Conservation (phyloP, 345 rosid species). For the Camelina sativa region DNA sequence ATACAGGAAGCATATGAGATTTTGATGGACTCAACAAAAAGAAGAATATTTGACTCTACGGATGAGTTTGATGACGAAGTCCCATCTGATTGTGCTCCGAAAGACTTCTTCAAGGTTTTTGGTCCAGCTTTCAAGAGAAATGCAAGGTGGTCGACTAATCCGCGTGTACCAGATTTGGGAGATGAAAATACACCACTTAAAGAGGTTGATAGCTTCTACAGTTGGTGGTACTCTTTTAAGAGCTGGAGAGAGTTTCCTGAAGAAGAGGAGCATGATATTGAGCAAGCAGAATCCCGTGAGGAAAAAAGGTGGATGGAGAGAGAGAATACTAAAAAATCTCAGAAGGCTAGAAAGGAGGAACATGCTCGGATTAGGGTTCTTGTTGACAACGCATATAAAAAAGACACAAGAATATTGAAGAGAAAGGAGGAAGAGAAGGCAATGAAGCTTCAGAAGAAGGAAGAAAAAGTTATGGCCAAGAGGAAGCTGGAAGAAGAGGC, state of each 20-base stretch:
- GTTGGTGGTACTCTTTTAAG: slow-evolving; percentile 83
- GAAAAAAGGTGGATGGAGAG: slow-evolving; percentile 99
- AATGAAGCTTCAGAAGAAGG: slow-evolving; percentile 82
- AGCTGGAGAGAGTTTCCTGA: slow-evolving; percentile 99
- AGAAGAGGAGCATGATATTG: slow-evolving; percentile 89
- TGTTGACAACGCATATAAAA: slow-evolving; percentile 87
- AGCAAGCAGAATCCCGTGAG: slow-evolving; percentile 94
- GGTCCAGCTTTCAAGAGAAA: slow-evolving; percentile 96
- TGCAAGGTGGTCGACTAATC: slow-evolving; percentile 86
- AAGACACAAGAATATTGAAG: slow-evolving; percentile 79
- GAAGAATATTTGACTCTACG: slow-evolving; percentile 90
- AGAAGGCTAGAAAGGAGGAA: slow-evolving; percentile 93
- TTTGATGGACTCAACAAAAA: slow-evolving; percentile 77
- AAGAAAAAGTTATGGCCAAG: slow-evolving; percentile 76
- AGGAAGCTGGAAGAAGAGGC: slow-evolving; percentile 90
- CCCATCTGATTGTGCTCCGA: slow-evolving; percentile 81
- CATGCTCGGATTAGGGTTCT: slow-evolving; percentile 77
- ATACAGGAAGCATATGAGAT: slow-evolving; percentile 94
- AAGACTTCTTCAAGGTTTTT: slow-evolving; percentile 94
- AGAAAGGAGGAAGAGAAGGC: slow-evolving; percentile 84
- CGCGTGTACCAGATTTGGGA: slow-evolving; percentile 74
- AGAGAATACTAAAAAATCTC: slow-evolving; percentile 80
- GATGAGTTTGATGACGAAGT: slow-evolving; percentile 98
- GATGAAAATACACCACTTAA: slow-evolving; percentile 63
- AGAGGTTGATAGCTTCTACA: slow-evolving; percentile 77